These are phyloP conservation scores for Thermochaetoides dissita DNA, from an alignment of 2,329 filamentous ascomycete species.

Conservation along the genomic window DNA sequence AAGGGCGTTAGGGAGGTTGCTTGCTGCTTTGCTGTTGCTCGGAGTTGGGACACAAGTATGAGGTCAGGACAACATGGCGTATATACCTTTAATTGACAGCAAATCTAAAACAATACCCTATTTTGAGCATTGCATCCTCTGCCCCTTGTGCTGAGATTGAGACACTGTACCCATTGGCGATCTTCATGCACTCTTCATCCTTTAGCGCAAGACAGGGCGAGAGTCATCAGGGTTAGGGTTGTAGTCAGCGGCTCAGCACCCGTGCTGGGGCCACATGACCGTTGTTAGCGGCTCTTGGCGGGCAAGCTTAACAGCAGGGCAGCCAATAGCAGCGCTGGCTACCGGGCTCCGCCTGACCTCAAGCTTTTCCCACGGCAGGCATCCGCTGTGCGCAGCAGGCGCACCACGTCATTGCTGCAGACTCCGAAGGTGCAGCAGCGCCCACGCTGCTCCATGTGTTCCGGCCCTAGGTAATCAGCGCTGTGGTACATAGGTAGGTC, in stretches of 20 bases:
- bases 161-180: background rate
- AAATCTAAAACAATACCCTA: no score
- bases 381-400: slow-evolving; percentile 1
- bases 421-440: slow-evolving; percentile 1
- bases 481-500: no score
- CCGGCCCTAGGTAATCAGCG: background rate
- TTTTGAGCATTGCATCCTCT: no score
- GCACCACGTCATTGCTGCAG: slow-evolving; percentile 11
- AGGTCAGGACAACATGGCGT: no score
- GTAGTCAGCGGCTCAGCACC: background rate
- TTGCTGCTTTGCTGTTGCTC: no score
- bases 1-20: no score
- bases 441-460: background rate
- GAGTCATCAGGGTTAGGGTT: background rate
- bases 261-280: background rate
- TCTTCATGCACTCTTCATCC: no score
- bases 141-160: background rate
- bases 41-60: no score
- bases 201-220: background rate
- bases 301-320: slow-evolving; percentile 2
- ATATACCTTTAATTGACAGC: no score
- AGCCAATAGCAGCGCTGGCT: slow-evolving; percentile 1
- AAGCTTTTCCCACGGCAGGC: slow-evolving; percentile 3
- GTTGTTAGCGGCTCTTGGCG: background rate
- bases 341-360: background rate